These are phyloP conservation scores for Trypethelium eluteriae DNA, from an alignment of 495 filamentous ascomycete species.

Conservation along the genomic window DNA sequence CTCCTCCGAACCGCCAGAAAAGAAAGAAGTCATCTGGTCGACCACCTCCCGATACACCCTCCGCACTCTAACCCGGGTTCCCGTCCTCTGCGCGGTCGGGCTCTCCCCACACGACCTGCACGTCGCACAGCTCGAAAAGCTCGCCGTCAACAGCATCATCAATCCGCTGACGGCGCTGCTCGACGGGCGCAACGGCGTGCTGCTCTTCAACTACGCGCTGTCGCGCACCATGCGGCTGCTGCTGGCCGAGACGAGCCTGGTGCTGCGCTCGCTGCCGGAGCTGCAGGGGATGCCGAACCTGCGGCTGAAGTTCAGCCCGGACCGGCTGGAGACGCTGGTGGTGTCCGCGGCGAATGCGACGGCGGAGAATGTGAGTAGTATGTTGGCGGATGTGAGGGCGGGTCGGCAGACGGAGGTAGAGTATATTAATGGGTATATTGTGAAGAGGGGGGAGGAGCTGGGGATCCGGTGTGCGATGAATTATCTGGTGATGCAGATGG, in stretches of 20 bases:
- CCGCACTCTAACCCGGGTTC: slow-evolving; percentile 32
- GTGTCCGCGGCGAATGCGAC: slow-evolving; percentile 54
- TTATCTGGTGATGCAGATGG: slow-evolving; percentile 55
- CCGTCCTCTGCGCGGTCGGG: slow-evolving; percentile 38
- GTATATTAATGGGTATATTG: slow-evolving; percentile 79
- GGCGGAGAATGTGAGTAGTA: slow-evolving; percentile 61
- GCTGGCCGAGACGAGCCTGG: slow-evolving; percentile 55
- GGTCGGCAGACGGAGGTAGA: slow-evolving; percentile 66
- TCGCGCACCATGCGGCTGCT: slow-evolving; percentile 54
- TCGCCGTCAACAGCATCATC: slow-evolving; percentile 71
- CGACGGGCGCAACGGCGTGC: slow-evolving; percentile 62
- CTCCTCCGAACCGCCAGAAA: slow-evolving; percentile 12
- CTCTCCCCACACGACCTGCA: slow-evolving; percentile 47
- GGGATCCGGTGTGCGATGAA: slow-evolving; percentile 60
- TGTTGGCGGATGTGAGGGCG: slow-evolving; percentile 66
- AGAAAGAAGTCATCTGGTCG: slow-evolving; percentile 23
- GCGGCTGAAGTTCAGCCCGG: slow-evolving; percentile 47
- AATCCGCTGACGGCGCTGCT: slow-evolving; percentile 73
- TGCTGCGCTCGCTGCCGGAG: slow-evolving; percentile 60
- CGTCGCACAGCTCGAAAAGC: slow-evolving; percentile 63
- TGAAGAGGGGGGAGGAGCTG: slow-evolving; percentile 59
- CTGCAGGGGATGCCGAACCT: slow-evolving; percentile 54
- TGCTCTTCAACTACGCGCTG: slow-evolving; percentile 55
- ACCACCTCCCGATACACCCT: slow-evolving; percentile 32
- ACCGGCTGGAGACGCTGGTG: slow-evolving; percentile 50